Percentiles rank a stretch among this genome's conserved stretches.
Evolutionary conservation across 2,329 filamentous ascomycete species (phyloP).

Genomic region (Neofusicoccum ribis): DNA sequence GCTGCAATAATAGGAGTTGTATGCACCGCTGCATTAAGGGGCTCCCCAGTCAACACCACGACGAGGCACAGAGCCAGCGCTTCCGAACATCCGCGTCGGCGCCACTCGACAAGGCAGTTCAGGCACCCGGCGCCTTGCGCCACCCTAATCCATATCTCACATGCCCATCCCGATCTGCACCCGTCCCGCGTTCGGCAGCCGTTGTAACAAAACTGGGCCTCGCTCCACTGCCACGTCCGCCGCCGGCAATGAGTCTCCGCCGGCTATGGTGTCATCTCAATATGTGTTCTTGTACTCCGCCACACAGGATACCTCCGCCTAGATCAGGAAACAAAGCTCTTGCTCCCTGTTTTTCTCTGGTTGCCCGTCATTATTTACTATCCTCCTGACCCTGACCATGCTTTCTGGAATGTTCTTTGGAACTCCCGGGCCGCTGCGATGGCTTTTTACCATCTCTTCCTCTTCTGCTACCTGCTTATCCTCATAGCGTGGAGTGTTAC

Average conservation of each 20-base stretch:
- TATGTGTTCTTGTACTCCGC: neutral
- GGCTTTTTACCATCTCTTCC: no score
- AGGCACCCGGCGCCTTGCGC: neutral
- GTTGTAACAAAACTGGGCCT: neutral
- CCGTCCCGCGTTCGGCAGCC: slow-evolving; percentile 1
- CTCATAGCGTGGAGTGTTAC: no score
- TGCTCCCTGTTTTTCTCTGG: no score
- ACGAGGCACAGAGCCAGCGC: neutral
- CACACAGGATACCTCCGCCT: neutral
- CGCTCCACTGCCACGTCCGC: neutral
- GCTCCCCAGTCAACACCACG: slow-evolving; percentile 4
- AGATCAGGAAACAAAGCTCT: no score
- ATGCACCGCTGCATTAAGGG: neutral
- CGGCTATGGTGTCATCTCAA: neutral
- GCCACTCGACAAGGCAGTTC: slow-evolving; percentile 4
- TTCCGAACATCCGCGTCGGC: slow-evolving; percentile 3
- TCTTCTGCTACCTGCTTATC: no score
- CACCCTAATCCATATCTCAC: neutral
- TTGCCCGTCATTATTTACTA: no score
- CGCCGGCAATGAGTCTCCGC: neutral
- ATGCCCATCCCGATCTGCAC: neutral
- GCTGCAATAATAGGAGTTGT: neutral
- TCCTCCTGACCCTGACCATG: no score
- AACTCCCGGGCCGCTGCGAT: no score
- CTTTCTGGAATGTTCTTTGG: no score